Evolutionary conservation across 768 basidiomycete genomes (phyloP), one percentile per base, ranked within the genome.

Genomic region (Mycena crocata): DNA sequence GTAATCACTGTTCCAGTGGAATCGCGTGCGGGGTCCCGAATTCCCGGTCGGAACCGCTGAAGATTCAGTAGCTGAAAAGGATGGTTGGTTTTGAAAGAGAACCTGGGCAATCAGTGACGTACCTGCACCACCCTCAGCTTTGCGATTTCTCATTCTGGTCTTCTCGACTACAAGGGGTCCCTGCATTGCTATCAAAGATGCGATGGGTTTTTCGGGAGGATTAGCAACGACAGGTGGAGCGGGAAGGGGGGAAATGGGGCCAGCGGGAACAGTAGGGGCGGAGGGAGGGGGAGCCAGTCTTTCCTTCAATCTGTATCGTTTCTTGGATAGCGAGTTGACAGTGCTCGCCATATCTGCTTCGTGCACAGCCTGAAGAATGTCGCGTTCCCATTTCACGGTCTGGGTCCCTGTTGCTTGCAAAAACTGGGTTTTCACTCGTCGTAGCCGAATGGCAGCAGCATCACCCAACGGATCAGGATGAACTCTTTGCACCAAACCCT

Each of bases 1-100:
- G 61, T 90, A 94, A 54, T 96, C 93, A 42, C 85, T 78, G 59
- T 87, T 93, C 95, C 95, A 99, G 51, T 88, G 87, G 74, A 95
- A 94, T 59, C 90, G 84, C 51, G 89, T 86, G 21, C 93, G 85
- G 57, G 91, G 83, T 48, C 72, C 70, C 19, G 72, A 57, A 26
- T 74, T 72, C 42, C 73, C 72, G 50, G 74, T 74, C 19, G 70
- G 62, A 35, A 19, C 72, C 50, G 74, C 74, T 19, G 70, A 62
- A 35, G n/a, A n/a, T n/a, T n/a, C n/a, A n/a, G 73, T 60, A 34
- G 49, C 56, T 28, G 63, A 45, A 42, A 67, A 52, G 39, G 15
- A 5, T 42, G 10, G 28, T 40, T 32, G 24, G 19, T 21, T 19
- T 44, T 2, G 10, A 9, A 39, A 39, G 12, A n/a, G 19, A 2